These are phyloP conservation scores for Rhododendron griersonianum DNA, from an alignment of 148 eudicot species.

Conservation along the genomic window DNA sequence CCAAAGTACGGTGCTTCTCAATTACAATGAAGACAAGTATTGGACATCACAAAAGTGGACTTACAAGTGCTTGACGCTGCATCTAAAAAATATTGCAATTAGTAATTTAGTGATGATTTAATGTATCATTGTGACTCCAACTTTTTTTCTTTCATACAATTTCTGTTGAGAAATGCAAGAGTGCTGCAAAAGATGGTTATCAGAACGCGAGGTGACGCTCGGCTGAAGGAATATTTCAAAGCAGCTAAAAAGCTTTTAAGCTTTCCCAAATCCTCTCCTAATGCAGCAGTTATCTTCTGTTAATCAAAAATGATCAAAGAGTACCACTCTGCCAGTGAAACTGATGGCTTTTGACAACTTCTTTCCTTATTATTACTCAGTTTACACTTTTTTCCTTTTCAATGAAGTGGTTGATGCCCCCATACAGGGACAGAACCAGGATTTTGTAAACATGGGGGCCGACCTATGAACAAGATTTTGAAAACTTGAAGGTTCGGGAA, in stretches of 20 bases:
- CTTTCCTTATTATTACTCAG: background rate
- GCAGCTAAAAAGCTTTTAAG: background rate
- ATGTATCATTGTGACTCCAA: background rate
- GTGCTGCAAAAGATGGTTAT: background rate
- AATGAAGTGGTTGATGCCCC: too few relatives aligned
- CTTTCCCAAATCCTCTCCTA: conserved; percentile 1
- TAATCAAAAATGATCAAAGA: background rate
- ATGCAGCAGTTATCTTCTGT: background rate
- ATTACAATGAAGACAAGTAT: background rate
- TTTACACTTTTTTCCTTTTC: too few relatives aligned
- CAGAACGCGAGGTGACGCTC: background rate
- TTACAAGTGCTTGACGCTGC: background rate
- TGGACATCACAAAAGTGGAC: background rate
- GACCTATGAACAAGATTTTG: too few relatives aligned
- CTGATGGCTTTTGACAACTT: background rate
- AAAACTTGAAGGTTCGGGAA: too few relatives aligned
- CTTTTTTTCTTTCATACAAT: background rate
- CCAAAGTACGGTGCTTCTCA: background rate
- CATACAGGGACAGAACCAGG: background rate
- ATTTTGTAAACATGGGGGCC: too few relatives aligned
- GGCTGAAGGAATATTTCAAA: background rate
- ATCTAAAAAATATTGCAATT: background rate
- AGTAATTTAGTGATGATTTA: background rate
- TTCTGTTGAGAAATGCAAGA: background rate
- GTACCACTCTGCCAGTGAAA: background rate